A percentile compares a stretch with the other conserved stretches of the same genome.
These are phyloP conservation scores for Nasturtium officinale DNA, from an alignment of 345 rosid genomes.

Conservation along the genomic window DNA sequence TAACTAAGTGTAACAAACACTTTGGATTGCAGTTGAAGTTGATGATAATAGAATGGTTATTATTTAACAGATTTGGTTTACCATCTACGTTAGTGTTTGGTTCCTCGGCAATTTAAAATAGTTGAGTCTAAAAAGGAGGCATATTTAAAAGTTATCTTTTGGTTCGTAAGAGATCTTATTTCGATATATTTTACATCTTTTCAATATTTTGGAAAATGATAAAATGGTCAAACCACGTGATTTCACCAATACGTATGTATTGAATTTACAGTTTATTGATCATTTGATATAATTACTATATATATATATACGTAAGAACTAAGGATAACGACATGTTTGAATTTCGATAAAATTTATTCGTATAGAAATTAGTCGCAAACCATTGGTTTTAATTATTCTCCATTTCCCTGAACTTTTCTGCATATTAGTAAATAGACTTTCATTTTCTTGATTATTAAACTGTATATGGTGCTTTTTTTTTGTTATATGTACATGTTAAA, in stretches of 20 bases:
- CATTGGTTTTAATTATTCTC: neutral
- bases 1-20: conserved; percentile 2
- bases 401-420: conserved; percentile 31
- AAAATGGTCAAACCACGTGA: conserved; percentile 39
- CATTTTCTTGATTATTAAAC: neutral
- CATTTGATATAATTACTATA: neutral
- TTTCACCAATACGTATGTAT: conserved; percentile 22
- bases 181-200: conserved; percentile 9
- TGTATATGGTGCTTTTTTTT: neutral
- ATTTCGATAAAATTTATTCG: neutral
- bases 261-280: conserved; percentile 29
- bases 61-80: conserved; percentile 34
- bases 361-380: conserved; percentile 9
- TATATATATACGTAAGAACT: neutral
- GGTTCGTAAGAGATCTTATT: conserved; percentile 5
- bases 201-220: neutral
- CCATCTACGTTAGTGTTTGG: conserved; percentile 28
- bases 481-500: neutral
- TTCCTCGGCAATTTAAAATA: conserved; percentile 23
- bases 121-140: conserved; percentile 13
- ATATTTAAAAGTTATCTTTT: conserved; percentile 34
- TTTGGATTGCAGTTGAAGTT: conserved; percentile 12
- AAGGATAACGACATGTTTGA: conserved; percentile 27
- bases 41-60: neutral
- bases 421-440: neutral